A percentile compares a stretch with the other conserved stretches of the same genome.
phyloP scores from a whole-genome alignment of 2,329 filamentous ascomycete species.

The Claviceps maximensis region DNA sequence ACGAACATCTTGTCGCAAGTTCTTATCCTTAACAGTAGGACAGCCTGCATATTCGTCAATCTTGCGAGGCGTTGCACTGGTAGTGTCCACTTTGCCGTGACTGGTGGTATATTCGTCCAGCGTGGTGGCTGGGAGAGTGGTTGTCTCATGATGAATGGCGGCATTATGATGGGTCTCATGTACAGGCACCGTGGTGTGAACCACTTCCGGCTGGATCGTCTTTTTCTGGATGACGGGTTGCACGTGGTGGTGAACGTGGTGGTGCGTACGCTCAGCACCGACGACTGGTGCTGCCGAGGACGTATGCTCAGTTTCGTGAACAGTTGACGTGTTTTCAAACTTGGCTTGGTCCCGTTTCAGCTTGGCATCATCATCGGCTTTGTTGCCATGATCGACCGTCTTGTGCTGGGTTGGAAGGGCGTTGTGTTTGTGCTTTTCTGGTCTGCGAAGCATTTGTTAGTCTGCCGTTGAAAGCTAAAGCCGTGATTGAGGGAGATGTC shows the following conservation, averaged over 20 bases:
- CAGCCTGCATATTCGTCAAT: slow-evolving; percentile 50
- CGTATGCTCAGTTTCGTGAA: slow-evolving; percentile 17
- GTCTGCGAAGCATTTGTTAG: slow-evolving; percentile 16
- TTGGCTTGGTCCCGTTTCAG: slow-evolving; percentile 36
- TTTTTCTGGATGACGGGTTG: slow-evolving; percentile 62
- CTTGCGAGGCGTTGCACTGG: slow-evolving; percentile 34
- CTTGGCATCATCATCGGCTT: slow-evolving; percentile 29
- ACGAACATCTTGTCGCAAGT: not conserved
- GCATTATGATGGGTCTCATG: slow-evolving; percentile 60
- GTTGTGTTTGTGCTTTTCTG: slow-evolving; percentile 51
- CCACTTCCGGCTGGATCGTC: slow-evolving; percentile 50
- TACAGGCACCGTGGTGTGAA: slow-evolving; percentile 60
- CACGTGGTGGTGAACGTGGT: slow-evolving; percentile 51
- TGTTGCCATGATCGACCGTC: slow-evolving; percentile 46
- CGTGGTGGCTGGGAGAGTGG: slow-evolving; percentile 49
- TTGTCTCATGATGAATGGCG: slow-evolving; percentile 51
- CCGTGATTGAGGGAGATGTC: slow-evolving; percentile 10
- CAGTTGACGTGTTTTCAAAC: slow-evolving; percentile 16
- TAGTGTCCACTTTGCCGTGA: slow-evolving; percentile 32
- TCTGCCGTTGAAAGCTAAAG: too few relatives aligned
- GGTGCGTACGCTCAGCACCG: slow-evolving; percentile 19
- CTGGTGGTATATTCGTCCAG: slow-evolving; percentile 46
- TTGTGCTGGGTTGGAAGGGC: slow-evolving; percentile 45
- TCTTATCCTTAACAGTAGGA: slow-evolving; percentile 25
- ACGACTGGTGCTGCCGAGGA: slow-evolving; percentile 14